Evolutionary conservation across 805 yeast species (phyloP).

Genomic region (Candida manassasensis): DNA sequence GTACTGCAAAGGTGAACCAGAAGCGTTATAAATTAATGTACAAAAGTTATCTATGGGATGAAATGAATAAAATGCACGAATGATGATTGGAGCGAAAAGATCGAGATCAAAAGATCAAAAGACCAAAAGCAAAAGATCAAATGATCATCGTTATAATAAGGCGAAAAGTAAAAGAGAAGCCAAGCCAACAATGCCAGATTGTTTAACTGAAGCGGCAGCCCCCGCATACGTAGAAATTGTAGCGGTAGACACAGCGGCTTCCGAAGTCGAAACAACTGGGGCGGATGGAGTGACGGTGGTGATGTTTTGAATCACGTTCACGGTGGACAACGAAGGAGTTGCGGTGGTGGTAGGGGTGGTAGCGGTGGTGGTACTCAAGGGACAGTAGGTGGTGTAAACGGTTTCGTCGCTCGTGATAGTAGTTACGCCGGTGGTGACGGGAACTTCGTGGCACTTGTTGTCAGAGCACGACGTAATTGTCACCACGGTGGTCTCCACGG

Average conservation of each 20-base stretch:
- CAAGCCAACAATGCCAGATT: conserved; percentile 18
- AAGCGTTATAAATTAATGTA: too few species aligned
- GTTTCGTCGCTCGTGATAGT: too few species aligned
- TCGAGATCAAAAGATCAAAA: not conserved
- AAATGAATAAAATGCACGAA: too few species aligned
- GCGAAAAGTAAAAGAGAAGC: conserved; percentile 20
- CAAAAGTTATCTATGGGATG: too few species aligned
- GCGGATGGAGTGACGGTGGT: conserved; percentile 27
- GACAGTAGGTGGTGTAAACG: conserved; percentile 9
- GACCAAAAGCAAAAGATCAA: conserved; percentile 5
- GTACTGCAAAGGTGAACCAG: too few species aligned
- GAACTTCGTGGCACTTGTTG: conserved; percentile 26
- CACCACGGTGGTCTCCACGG: conserved; percentile 25
- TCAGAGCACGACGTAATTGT: conserved; percentile 34
- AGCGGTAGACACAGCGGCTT: conserved; percentile 12
- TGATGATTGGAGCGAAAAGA: too few species aligned
- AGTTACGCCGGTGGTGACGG: not conserved
- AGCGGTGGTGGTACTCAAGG: not conserved
- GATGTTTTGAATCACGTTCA: conserved; percentile 40
- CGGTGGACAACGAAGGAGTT: conserved; percentile 17
- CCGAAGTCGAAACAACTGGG: conserved; percentile 12
- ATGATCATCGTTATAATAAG: conserved; percentile 6
- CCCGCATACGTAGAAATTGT: conserved; percentile 25
- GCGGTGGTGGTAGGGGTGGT: conserved; percentile 4
- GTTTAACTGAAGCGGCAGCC: conserved; percentile 16